Evolutionary conservation across 2,329 filamentous ascomycete species (phyloP).

Genomic region (Didymella exigua): DNA sequence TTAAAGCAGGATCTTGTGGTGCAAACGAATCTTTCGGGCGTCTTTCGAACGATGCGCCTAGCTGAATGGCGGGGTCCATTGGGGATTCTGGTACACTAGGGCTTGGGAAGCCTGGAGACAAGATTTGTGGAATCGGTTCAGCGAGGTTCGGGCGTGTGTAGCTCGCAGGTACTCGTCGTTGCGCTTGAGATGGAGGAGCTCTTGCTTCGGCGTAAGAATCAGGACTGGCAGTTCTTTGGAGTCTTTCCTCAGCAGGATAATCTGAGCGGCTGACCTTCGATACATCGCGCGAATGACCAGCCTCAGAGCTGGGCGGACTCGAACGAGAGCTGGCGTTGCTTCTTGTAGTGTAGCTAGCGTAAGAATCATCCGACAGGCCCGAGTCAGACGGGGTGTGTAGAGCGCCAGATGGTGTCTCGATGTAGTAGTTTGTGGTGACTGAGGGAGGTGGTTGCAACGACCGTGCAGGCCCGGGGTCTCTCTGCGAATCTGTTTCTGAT

Average conservation of each 20-base stretch:
- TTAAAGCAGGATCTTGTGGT: slow-evolving; percentile 23
- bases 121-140: slow-evolving; percentile 28
- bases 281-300: slow-evolving; percentile 40
- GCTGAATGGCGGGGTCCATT: slow-evolving; percentile 49
- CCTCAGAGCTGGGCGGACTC: slow-evolving; percentile 47
- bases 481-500: slow-evolving; percentile 17
- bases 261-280: slow-evolving; percentile 37
- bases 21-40: slow-evolving; percentile 20
- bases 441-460: slow-evolving; percentile 33
- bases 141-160: slow-evolving; percentile 29
- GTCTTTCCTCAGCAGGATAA: slow-evolving; percentile 30
- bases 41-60: slow-evolving; percentile 33
- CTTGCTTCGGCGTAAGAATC: slow-evolving; percentile 34
- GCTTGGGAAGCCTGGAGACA: slow-evolving; percentile 27
- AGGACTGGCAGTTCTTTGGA: slow-evolving; percentile 38
- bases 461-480: slow-evolving; percentile 8
- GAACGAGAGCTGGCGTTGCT: slow-evolving; percentile 47
- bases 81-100: slow-evolving; percentile 44
- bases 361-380: slow-evolving; percentile 48
- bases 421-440: slow-evolving; percentile 20
- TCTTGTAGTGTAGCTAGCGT: slow-evolving; percentile 40
- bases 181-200: slow-evolving; percentile 19
- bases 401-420: slow-evolving; percentile 33
- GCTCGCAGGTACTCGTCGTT: slow-evolving; percentile 27
- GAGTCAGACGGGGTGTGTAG: slow-evolving; percentile 50